phyloP scores from a whole-genome alignment of 2,329 filamentous ascomycete genomes.

The Talaromyces pinophilus region DNA sequence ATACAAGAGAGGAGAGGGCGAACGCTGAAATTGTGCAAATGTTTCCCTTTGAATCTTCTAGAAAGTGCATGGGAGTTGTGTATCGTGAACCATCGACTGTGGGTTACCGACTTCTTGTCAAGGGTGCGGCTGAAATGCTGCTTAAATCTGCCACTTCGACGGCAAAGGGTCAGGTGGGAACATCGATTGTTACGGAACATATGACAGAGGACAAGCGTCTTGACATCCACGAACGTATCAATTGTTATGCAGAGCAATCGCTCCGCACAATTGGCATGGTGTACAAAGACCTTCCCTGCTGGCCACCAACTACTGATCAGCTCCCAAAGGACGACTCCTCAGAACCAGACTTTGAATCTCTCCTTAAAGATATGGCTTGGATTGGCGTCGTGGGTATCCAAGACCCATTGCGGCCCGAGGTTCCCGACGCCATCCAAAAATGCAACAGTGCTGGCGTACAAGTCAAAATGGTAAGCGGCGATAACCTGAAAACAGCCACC shows the following conservation, averaged over 20 bases:
- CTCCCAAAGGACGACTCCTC: constrained; percentile 61
- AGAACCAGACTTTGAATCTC: constrained; percentile 65
- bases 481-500: constrained; percentile 70
- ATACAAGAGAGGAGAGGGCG: constrained; percentile 61
- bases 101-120: constrained; percentile 49
- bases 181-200: neutral
- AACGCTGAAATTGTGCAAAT: constrained; percentile 65
- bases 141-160: constrained; percentile 37
- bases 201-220: constrained; percentile 27
- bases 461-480: constrained; percentile 71
- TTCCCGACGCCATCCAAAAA: constrained; percentile 66
- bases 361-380: constrained; percentile 74
- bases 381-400: constrained; percentile 73
- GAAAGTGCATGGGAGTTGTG: constrained; percentile 64
- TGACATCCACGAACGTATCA: constrained; percentile 38
- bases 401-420: constrained; percentile 69
- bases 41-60: constrained; percentile 72
- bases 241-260: constrained; percentile 55
- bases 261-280: constrained; percentile 74
- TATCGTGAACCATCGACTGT: constrained; percentile 40
- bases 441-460: constrained; percentile 69
- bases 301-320: constrained; percentile 58
- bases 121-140: constrained; percentile 53
- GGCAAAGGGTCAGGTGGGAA: constrained; percentile 23
- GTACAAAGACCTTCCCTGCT: constrained; percentile 70